A percentile compares a stretch with the other conserved stretches of the same genome.
Conservation (phyloP, 495 filamentous ascomycete species). For the Daldinia loculata region DNA sequence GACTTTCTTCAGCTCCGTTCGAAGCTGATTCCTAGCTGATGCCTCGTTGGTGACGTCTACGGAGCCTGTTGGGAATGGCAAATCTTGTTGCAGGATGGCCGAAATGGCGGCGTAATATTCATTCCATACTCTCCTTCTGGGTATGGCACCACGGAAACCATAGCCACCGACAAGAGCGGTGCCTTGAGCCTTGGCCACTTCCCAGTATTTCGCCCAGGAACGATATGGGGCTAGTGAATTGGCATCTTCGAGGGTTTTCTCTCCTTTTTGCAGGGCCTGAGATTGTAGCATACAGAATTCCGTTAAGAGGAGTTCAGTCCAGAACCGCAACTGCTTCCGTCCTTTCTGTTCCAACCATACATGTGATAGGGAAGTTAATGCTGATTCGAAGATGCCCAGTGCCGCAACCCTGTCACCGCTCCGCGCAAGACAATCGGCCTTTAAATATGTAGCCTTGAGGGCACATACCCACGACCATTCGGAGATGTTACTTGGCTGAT, state of each 20-base stretch:
- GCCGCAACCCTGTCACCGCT: conserved; percentile 64
- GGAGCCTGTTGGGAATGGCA: conserved; percentile 59
- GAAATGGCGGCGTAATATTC: conserved; percentile 82
- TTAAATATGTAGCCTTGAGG: conserved; percentile 78
- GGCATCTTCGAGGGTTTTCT: conserved; percentile 54
- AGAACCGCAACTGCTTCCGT: conserved; percentile 70
- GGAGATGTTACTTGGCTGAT: conserved; percentile 58
- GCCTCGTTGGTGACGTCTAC: conserved; percentile 50
- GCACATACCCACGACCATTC: conserved; percentile 83
- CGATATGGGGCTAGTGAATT: conserved; percentile 66
- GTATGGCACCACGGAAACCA: conserved; percentile 57
- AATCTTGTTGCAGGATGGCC: conserved; percentile 63
- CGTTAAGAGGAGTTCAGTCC: conserved; percentile 79
- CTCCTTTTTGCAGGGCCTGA: conserved; percentile 60
- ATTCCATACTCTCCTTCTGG: conserved; percentile 73
- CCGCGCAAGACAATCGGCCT: conserved; percentile 72
- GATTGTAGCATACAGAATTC: conserved; percentile 73
- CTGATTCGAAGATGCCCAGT: conserved; percentile 67
- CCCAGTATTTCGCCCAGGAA: conserved; percentile 69
- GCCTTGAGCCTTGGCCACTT: conserved; percentile 49
- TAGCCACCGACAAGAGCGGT: conserved; percentile 52
- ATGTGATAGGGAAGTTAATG: conserved; percentile 65
- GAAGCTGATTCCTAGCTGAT: conserved; percentile 70
- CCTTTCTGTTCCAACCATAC: conserved; percentile 53
- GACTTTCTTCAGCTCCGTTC: conserved; percentile 75